Evolutionary conservation across 2,329 filamentous ascomycete genomes (phyloP).

Genomic region (Botrytis elliptica): DNA sequence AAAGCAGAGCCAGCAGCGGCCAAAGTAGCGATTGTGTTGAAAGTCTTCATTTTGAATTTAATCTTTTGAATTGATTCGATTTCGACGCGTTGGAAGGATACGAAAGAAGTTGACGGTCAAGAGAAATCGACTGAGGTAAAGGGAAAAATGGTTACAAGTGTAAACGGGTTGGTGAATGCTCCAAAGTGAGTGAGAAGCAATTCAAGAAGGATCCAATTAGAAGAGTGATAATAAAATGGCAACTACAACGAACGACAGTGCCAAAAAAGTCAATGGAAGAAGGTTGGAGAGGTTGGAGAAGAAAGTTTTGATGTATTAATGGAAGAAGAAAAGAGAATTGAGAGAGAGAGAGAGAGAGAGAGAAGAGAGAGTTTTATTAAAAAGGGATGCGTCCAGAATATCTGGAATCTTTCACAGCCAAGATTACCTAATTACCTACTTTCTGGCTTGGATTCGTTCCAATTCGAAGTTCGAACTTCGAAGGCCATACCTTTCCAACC

Average conservation of each 20-base stretch:
- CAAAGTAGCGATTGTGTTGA: conserved; percentile 34
- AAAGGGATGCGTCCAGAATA: background rate
- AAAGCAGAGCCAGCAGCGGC: conserved; percentile 31
- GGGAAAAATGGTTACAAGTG: conserved; percentile 1
- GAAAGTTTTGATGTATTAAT: conserved; percentile 13
- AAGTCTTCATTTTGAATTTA: conserved; percentile 35
- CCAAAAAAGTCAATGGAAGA: conserved; percentile 9
- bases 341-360: background rate
- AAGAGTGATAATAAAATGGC: conserved; percentile 25
- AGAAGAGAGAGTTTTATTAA: background rate
- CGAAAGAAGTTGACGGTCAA: background rate
- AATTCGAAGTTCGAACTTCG: background rate
- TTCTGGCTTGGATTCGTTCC: background rate
- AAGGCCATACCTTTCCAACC: background rate
- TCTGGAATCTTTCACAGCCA: background rate
- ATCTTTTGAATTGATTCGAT: background rate
- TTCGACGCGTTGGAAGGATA: background rate
- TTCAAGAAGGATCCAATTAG: conserved; percentile 25
- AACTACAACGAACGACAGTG: conserved; percentile 32
- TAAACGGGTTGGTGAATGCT: conserved; percentile 22
- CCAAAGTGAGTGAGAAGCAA: conserved; percentile 33
- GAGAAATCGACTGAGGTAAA: conserved; percentile 7
- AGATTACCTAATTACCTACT: background rate
- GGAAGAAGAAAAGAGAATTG: background rate
- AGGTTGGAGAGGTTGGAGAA: background rate